Evolutionary conservation across 2,329 filamentous ascomycete species (phyloP), one percentile per base, ranked within the genome.

Genomic region (Aureobasidium melanogenum): DNA sequence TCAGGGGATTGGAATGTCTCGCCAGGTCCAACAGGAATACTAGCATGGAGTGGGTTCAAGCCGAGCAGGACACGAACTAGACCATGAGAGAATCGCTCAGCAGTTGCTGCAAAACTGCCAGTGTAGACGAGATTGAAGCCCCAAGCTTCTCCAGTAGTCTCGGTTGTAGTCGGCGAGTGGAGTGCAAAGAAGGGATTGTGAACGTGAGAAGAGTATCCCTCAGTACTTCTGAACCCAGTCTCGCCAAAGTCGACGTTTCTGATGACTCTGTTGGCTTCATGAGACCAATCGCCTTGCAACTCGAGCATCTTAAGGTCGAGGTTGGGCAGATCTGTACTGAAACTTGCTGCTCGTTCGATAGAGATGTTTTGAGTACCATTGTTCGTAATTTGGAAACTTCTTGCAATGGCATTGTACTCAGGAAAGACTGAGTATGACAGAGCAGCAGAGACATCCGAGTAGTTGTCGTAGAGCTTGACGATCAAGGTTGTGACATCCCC

Each of bases 41-140:
- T 85, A 0, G 85, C 75, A 60, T 87, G 84, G 8, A 79, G 70
- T 0, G 83, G 80, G 65, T 87, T 86, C 55, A 87, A 73, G 8
- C 85, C 85, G 1, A 87, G 72, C 15, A 84, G 70, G 1, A 83
- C 82, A 2, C 85, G 80, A 0, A 84, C 83, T 62, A 84, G 77
- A 0, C 84, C 84, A 41, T 86, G 83, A 0, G 84, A 84, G 63
- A 81, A 80, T 59, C 82, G 83, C 66, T 87, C 84, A 0, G 86
- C 79, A n/a, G 83, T 79, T 0, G 81, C 82, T 1, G 78, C 74
- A 65, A 86, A 87, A 0, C 83, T 86, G 2, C 85, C 85, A 0
- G 83, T 83, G 70, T 86, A 88, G 19, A 88, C 75, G 1, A 87
- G 76, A 0, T 82, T 85, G 69, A 87, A 87, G 0, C 84, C 85